Percentiles rank a stretch among this genome's conserved stretches.
Conservation (phyloP, 1,139 yeast genomes). For the Yamadazyma spencermartinsiae region DNA sequence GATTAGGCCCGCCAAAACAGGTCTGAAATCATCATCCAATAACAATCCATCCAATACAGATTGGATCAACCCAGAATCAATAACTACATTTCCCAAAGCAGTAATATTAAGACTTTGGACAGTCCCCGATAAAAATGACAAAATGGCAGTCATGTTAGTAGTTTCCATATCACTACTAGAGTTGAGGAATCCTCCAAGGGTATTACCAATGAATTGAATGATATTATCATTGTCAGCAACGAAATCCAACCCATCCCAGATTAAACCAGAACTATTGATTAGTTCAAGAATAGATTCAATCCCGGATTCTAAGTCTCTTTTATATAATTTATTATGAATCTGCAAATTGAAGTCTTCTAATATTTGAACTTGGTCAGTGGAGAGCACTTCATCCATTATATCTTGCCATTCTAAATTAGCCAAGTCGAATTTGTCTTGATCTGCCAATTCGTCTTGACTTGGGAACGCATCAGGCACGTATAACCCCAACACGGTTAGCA, state of each 20-base stretch:
- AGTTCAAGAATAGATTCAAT: constrained; percentile 24
- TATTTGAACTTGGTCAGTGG: constrained; percentile 15
- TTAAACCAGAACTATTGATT: constrained; percentile 39
- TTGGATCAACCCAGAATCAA: constrained; percentile 36
- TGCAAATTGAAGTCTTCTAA: not conserved
- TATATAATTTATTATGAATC: constrained; percentile 4
- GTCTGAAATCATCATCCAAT: constrained; percentile 36
- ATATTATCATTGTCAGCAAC: constrained; percentile 34
- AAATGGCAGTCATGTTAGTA: constrained; percentile 8
- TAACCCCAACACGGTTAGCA: constrained; percentile 1
- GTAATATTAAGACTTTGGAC: constrained; percentile 24
- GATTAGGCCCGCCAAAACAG: constrained; percentile 35
- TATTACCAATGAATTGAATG: constrained; percentile 30
- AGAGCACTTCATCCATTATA: constrained; percentile 13
- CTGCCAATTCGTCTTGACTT: constrained; percentile 4
- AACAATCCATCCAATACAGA: constrained; percentile 38
- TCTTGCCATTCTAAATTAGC: constrained; percentile 2
- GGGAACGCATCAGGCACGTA: constrained; percentile 2
- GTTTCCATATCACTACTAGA: constrained; percentile 7
- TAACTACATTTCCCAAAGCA: constrained; percentile 24
- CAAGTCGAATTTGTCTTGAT: not conserved
- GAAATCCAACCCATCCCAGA: constrained; percentile 37
- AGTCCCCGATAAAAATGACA: constrained; percentile 14
- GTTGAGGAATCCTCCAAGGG: constrained; percentile 24
- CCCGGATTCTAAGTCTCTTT: constrained; percentile 23